These are phyloP conservation scores for Novymonas esmeraldas DNA, from an alignment of 208 protist genomes.

Conservation along the genomic window DNA sequence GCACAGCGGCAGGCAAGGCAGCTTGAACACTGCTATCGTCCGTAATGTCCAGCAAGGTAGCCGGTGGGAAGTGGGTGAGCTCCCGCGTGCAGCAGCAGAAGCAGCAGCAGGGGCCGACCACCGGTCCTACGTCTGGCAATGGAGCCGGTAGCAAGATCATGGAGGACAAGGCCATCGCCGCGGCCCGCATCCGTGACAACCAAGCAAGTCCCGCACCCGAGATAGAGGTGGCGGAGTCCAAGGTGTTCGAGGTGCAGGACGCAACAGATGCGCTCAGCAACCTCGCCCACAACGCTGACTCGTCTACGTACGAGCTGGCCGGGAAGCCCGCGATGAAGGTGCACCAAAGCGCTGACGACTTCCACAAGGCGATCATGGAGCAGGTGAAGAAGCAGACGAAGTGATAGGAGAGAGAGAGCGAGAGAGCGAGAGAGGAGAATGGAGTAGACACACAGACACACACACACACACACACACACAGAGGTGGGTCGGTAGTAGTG, in stretches of 20 bases:
- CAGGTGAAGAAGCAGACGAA: constrained; percentile 34
- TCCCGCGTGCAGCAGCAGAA: constrained; percentile 38
- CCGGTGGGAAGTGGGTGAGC: constrained; percentile 37
- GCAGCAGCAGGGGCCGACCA: constrained; percentile 34
- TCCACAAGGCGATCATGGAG: constrained; percentile 43
- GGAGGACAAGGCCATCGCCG: constrained; percentile 57
- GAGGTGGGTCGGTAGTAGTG: no score
- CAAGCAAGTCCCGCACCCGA: constrained; percentile 30
- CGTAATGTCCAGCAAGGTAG: constrained; percentile 15
- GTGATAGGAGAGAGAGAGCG: constrained; percentile 6
- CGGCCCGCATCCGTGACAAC: constrained; percentile 39
- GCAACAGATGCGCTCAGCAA: constrained; percentile 87
- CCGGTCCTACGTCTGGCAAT: constrained; percentile 20
- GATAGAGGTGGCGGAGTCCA: constrained; percentile 46
- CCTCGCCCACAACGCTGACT: constrained; percentile 67
- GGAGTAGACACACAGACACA: not conserved
- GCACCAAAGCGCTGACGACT: constrained; percentile 34
- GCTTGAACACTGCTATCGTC: not conserved
- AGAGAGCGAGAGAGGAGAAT: constrained; percentile 2
- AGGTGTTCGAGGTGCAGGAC: constrained; percentile 79
- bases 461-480: not conserved
- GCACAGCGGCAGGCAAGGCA: not conserved
- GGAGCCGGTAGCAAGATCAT: constrained; percentile 43
- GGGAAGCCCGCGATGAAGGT: constrained; percentile 36
- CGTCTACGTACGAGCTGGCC: constrained; percentile 29